Evolutionary conservation across 2,329 filamentous ascomycete species (phyloP), one percentile per base, ranked within the genome.

Genomic region (Colletotrichum lentis): DNA sequence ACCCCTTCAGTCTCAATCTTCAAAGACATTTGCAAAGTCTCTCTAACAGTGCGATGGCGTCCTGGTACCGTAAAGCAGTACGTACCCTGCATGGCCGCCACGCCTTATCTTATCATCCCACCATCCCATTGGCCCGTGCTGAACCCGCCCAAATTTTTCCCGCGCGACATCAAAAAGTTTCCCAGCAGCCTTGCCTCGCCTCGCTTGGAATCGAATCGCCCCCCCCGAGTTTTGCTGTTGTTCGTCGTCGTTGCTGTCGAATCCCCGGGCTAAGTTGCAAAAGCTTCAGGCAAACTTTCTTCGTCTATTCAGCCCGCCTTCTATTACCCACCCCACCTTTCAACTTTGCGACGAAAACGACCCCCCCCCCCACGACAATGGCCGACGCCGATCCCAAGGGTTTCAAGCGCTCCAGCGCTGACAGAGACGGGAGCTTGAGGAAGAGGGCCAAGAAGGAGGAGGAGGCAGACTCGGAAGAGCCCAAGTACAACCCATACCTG

Each of bases 401-500:
- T 72, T 77, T 75, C 61, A 85, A 85, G 76, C 80, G 83, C 71
- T 76, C 76, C 59, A 84, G 79, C 72, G 77, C 80, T 59, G 82
- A 84, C 69, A 73, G 75, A 55, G 81, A 83, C 58, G 80, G 80
- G 27, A 62, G 74, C 54, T 79, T 73, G 39, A 77, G 79, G 69
- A 83, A 83, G 72, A 85, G 83, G 77, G 75, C 77, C 49, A 80
- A 78, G 70, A 83, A 79, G 73, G 71, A 70, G 73, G 71, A 70
- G 31, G 74, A 72, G 16, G 75, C 76, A 41, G 75, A 76, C 44
- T 37, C 41, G 5, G 71, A 72, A 37, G 76, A 74, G 62, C 73
- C 75, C 20, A 79, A 78, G 70, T 77, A 86, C 77, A 98, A 98
- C 78, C 93, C 92, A 1, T 98, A 99, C 82, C 88, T 99, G 70